Percentiles rank a stretch among this genome's conserved stretches.
Conservation (phyloP, 176 grass and related monocot genomes). For the Areca catechu region DNA sequence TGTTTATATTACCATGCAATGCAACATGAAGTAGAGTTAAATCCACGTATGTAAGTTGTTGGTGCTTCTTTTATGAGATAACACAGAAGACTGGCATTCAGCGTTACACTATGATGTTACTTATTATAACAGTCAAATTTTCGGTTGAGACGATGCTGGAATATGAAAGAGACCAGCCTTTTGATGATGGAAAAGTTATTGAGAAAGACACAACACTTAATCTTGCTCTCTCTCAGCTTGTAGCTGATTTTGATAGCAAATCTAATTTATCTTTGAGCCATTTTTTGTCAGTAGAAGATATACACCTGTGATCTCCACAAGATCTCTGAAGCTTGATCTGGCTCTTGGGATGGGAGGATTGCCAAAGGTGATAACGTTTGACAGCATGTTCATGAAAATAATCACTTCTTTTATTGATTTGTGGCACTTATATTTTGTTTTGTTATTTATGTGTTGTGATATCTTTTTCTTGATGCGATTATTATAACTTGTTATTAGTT, state of each 20-base stretch:
- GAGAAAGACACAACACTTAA: slow-evolving; percentile 49
- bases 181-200: slow-evolving; percentile 25
- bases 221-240: slow-evolving; percentile 65
- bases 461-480: no score
- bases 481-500: no score
- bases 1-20: no score
- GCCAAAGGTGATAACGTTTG: slow-evolving; percentile 48
- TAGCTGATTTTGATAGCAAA: slow-evolving; percentile 73
- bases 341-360: slow-evolving; percentile 82
- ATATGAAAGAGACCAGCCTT: slow-evolving; percentile 53
- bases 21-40: background rate
- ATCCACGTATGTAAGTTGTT: no score
- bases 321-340: slow-evolving; percentile 85
- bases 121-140: slow-evolving; percentile 30
- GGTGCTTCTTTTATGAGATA: background rate
- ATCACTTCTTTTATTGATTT: no score
- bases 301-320: slow-evolving; percentile 51
- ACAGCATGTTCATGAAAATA: no score
- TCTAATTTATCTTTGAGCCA: slow-evolving; percentile 66
- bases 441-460: no score
- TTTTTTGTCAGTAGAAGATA: slow-evolving; percentile 41
- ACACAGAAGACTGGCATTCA: background rate
- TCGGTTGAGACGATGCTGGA: slow-evolving; percentile 65
- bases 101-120: slow-evolving; percentile 15
- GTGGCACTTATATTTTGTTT: no score